Conservation (phyloP, 2,329 filamentous ascomycete genomes). For the Paramyrothecium roridum region DNA sequence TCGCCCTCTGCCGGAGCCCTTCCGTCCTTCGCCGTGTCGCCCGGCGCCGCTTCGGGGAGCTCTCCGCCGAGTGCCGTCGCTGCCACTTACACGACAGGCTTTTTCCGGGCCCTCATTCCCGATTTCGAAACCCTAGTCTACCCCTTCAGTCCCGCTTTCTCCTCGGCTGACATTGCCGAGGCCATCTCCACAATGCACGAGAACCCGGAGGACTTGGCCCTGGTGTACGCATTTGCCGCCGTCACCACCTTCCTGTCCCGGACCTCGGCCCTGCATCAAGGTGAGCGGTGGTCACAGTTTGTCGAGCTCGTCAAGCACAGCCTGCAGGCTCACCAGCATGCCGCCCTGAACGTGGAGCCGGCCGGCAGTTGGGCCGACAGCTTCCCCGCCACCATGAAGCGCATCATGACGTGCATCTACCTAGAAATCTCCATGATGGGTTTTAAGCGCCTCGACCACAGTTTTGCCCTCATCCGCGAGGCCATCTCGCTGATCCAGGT, state of each 20-base stretch:
- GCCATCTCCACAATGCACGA: slow-evolving; percentile 16
- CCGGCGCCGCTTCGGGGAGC: background rate
- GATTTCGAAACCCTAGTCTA: slow-evolving; percentile 17
- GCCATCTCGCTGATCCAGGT: slow-evolving; percentile 41
- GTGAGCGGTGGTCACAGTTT: background rate
- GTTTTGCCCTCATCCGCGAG: slow-evolving; percentile 46
- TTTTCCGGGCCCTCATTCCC: slow-evolving; percentile 12
- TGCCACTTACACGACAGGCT: slow-evolving; percentile 12
- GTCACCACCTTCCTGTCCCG: slow-evolving; percentile 16
- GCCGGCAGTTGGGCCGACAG: slow-evolving; percentile 30
- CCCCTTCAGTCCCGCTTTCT: slow-evolving; percentile 15
- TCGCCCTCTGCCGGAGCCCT: background rate
- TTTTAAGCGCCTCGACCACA: slow-evolving; percentile 41
- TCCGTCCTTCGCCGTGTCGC: background rate
- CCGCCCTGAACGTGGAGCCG: slow-evolving; percentile 22
- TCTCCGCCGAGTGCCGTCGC: background rate
- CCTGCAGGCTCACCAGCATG: slow-evolving; percentile 18
- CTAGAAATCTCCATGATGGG: slow-evolving; percentile 49
- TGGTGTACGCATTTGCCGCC: slow-evolving; percentile 16
- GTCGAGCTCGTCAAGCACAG: slow-evolving; percentile 3
- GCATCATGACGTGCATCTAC: slow-evolving; percentile 47
- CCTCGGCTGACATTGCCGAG: slow-evolving; percentile 11
- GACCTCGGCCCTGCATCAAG: slow-evolving; percentile 6
- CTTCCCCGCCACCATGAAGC: slow-evolving; percentile 36
- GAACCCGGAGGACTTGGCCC: slow-evolving; percentile 12